phyloP scores from a whole-genome alignment of 2,329 filamentous ascomycete genomes.

The Fusarium pseudoanthophilum region DNA sequence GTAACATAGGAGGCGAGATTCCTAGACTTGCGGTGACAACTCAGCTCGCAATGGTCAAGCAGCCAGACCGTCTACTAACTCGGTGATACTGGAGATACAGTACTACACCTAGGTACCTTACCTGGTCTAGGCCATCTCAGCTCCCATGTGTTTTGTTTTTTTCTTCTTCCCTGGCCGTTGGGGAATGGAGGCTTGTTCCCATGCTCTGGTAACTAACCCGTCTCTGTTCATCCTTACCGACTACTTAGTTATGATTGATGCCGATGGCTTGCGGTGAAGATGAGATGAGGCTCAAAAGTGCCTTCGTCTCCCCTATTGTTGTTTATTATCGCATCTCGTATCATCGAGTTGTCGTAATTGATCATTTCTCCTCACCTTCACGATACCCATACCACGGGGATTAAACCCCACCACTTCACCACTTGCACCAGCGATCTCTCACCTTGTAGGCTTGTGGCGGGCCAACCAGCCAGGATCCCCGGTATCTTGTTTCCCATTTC shows the following conservation, averaged over 20 bases:
- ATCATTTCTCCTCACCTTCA: conserved; percentile 40
- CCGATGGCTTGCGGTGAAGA: conserved; percentile 13
- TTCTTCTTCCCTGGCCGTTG: conserved; percentile 15
- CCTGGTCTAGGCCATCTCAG: conserved; percentile 19
- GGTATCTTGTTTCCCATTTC: conserved; percentile 1
- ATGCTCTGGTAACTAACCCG: background rate
- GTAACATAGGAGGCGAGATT: conserved; percentile 1
- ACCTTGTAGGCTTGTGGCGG: conserved; percentile 40
- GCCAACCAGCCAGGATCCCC: conserved; percentile 41
- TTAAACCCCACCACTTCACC: conserved; percentile 39
- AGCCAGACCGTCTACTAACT: background rate
- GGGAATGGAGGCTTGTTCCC: conserved; percentile 34
- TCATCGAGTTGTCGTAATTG: conserved; percentile 37
- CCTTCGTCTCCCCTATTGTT: conserved; percentile 20
- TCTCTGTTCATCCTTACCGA: background rate
- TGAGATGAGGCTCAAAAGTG: conserved; percentile 23
- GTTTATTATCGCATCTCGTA: conserved; percentile 25
- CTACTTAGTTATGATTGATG: background rate
- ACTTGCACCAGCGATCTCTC: conserved; percentile 35
- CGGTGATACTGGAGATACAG: conserved; percentile 13
- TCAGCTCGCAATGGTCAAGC: conserved; percentile 8
- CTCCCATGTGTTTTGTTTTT: conserved; percentile 25
- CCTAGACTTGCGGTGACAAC: conserved; percentile 23
- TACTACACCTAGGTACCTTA: background rate
- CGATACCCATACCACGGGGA: conserved; percentile 21